Evolutionary conservation across 2,329 filamentous ascomycete species (phyloP).

Genomic region (Aspergillus sp.): DNA sequence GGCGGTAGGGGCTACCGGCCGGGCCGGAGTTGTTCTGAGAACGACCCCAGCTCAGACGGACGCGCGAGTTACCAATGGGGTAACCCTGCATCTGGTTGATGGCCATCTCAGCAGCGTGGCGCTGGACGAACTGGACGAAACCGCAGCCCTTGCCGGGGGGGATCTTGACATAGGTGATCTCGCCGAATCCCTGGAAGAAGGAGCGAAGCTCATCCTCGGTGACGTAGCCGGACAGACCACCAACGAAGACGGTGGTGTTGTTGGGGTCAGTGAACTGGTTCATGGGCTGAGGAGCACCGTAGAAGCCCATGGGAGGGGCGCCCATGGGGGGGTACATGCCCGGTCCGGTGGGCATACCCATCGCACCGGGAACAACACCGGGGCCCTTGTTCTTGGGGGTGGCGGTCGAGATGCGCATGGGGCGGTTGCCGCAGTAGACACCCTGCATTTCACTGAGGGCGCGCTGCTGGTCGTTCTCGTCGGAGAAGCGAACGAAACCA

Average conservation of each 20-base stretch:
- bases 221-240: conserved; percentile 93
- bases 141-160: conserved; percentile 98
- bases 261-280: conserved; percentile 99
- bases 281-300: conserved; percentile 74
- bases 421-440: conserved; percentile 96
- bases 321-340: conserved; percentile 68
- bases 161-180: conserved; percentile 99
- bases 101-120: conserved; percentile 98
- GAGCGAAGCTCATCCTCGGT: conserved; percentile 99
- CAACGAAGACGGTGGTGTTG: conserved; percentile 98
- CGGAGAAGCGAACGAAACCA: conserved; percentile 94
- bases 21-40: conserved; percentile 98
- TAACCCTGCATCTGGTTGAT: conserved; percentile 99
- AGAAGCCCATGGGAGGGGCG: conserved; percentile 64
- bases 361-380: conserved; percentile 51
- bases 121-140: conserved; percentile 98
- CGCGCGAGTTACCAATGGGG: conserved; percentile 96
- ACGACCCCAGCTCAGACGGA: conserved; percentile 94
- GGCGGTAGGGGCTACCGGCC: conserved; percentile 93
- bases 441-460: conserved; percentile 98
- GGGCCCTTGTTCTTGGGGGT: conserved; percentile 85
- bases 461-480: conserved; percentile 93
- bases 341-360: conserved; percentile 53
- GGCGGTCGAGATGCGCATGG: conserved; percentile 97
- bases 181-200: conserved; percentile 99